Percentiles rank a stretch among this genome's conserved stretches.
These are phyloP conservation scores for Termitomyces sp. DNA, from an alignment of 768 basidiomycete genomes.

Conservation along the genomic window DNA sequence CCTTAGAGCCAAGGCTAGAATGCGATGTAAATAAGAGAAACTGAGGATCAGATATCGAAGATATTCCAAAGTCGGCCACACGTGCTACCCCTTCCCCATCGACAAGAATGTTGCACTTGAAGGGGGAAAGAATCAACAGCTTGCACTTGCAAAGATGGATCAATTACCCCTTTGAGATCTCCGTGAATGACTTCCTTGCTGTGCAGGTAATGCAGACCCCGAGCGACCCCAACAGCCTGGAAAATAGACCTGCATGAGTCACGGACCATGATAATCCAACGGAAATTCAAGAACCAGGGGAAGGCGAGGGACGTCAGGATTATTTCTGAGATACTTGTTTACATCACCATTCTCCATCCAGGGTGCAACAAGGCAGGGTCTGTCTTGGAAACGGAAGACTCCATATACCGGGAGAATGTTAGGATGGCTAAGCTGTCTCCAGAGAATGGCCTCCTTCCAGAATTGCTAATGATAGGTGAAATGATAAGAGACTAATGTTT, in stretches of 20 bases:
- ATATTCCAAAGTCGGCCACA: not conserved
- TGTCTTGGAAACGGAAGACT: conserved; percentile 16
- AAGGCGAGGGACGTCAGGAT: not conserved
- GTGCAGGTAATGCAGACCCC: not conserved
- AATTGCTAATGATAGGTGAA: not conserved
- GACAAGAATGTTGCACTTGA: not conserved
- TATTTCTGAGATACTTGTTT: not conserved
- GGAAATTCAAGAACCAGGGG: conserved; percentile 1
- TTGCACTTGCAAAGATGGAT: no score
- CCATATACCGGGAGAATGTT: conserved; percentile 34
- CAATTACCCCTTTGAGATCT: not conserved
- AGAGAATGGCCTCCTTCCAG: conserved; percentile 9
- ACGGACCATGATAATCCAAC: not conserved
- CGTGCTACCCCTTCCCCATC: not conserved
- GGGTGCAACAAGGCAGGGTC: conserved; percentile 30
- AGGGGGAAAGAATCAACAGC: not conserved
- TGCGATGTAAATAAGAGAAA: not conserved
- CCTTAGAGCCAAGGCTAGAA: not conserved
- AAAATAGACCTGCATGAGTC: not conserved
- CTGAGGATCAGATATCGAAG: not conserved
- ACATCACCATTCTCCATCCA: conserved; percentile 35
- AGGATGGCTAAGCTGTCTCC: conserved; percentile 9
- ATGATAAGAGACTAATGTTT: not conserved
- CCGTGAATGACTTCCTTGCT: not conserved
- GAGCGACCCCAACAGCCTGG: not conserved